Base-by-base conservation (phyloP, 2,329 filamentous ascomycete genomes). In the Botryosphaeria agaves region DNA sequence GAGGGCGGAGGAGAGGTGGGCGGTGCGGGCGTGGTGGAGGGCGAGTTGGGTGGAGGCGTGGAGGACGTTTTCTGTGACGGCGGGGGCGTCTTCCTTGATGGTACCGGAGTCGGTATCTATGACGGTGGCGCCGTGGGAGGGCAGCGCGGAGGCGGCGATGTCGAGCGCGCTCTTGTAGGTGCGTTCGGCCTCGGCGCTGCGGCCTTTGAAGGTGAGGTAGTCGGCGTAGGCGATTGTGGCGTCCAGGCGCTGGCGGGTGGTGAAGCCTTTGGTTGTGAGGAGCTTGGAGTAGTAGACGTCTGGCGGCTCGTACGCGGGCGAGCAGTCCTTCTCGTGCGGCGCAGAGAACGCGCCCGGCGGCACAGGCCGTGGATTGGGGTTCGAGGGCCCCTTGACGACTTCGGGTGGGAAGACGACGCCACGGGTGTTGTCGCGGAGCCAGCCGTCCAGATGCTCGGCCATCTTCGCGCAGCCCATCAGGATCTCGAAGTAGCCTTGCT, bases 211-310 rank as follows among this genome's bases (percentile, higher is more conserved):
- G 40, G 84, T 79, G 23, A 92, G 63, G 69, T 80, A 94, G 32
- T 81, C 76, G 2, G 78, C 87, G 48, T 85, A 92, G 1, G 76
- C 76, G 25, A 93, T 57, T 3, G 81, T 77, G 3, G 85, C 84
- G 34, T 87, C 75, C 30, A 94, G 61, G 43, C 73, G 75, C 52
- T 95, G 83, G 33, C 72, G 66, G n/a, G 70, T 64, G 1, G 69
- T 76, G 43, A 95, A 81, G 2, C 87, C 87, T 32, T 68, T 66
- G 0, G 81, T 87, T 5, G 75, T 82, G 32, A 94, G 55, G 29
- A 94, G 73, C 45, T 79, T 79, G 53, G 79, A 67, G 48, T 95
- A 95, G 45, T 74, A 83, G 9, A 62, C 66, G 43, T 89, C 78
- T 0, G 87, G 81, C 0, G 68, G 50, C 4, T 72, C 69, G 36